These are phyloP conservation scores for Paratinospora sagittata DNA, from an alignment of 164 flowering plant genomes.

Conservation along the genomic window DNA sequence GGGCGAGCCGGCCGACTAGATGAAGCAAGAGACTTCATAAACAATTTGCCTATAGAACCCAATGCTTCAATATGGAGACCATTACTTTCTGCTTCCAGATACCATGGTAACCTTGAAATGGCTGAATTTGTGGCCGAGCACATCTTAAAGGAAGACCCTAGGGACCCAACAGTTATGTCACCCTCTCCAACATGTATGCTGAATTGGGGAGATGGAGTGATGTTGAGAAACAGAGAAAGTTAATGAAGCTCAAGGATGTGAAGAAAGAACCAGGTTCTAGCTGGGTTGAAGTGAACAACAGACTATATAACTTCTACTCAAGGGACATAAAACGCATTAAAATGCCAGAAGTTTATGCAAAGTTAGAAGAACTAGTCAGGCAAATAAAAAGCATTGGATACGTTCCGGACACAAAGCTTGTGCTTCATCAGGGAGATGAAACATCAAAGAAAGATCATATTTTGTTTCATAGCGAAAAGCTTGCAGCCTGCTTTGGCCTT, in stretches of 20 bases:
- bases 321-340: conserved; percentile 17
- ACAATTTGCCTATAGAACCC: conserved; percentile 14
- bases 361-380: conserved; percentile 18
- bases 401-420: conserved; percentile 9
- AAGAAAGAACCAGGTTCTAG: conserved; percentile 31
- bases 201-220: conserved; percentile 24
- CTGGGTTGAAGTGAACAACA: conserved; percentile 25
- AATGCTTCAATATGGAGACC: conserved; percentile 24
- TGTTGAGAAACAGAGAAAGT: conserved; percentile 17
- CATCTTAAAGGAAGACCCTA: conserved; percentile 17
- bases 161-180: conserved; percentile 22
- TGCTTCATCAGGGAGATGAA: conserved; percentile 8
- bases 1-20: conserved; percentile 23
- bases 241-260: conserved; percentile 14
- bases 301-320: conserved; percentile 20
- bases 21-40: conserved; percentile 20
- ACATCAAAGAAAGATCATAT: conserved; percentile 11
- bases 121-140: conserved; percentile 21
- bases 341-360: conserved; percentile 15
- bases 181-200: conserved; percentile 30
- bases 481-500: conserved; percentile 26
- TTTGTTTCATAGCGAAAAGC: conserved; percentile 23
- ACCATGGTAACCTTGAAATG: conserved; percentile 16
- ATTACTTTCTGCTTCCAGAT: conserved; percentile 27
- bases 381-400: conserved; percentile 21